Evolutionary conservation across 345 rosid genomes (phyloP), one percentile per base, ranked within the genome.

Genomic region (Pugionium cornutum): DNA sequence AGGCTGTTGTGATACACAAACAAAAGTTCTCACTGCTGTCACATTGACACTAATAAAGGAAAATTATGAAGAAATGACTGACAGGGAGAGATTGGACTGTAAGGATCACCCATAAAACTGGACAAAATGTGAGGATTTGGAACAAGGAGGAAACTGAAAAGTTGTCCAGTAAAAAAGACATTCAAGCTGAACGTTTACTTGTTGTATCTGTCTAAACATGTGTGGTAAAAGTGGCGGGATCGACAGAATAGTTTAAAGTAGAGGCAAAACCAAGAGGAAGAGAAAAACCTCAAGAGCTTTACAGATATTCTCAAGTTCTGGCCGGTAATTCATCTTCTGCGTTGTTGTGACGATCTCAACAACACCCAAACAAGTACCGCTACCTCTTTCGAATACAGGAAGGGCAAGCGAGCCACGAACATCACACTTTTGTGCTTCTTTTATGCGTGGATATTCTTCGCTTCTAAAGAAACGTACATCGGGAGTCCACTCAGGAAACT

Each of bases 341-440:
- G 82, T 74, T 62, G 96, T 92, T 30, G 88, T 86, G 40, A 92
- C 81, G 61, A 92, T 74, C 87, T 92, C 98, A 75, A 92, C 86
- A 70, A 92, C 96, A 55, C 97, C 96, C 64, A 92, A 77, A 78
- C 97, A 92, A 74, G 69, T 79, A 18, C 91, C 82, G 49, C 87
- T 89, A 29, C 85, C 85, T 54, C 66, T 77, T 79, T 89, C 97
- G 66, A 92, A 88, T 26, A 92, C 87, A 56, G 98, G 98, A 75
- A 89, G 83, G 0, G 91, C 98, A 61, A 92, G 79, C 64, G 97
- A 89, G 8, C 96, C 98, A 1, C 86, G 77, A 27, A 89, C 86
- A 59, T 88, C 79, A 42, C 77, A 86, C 64, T 73, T 76, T 39
- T 76, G 78, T 0, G 98, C 98, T 76, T 76, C 68, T 64, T n/a